Base-by-base conservation (phyloP, 352 stramenopile species). In the Vaucheria bursata region DNA sequence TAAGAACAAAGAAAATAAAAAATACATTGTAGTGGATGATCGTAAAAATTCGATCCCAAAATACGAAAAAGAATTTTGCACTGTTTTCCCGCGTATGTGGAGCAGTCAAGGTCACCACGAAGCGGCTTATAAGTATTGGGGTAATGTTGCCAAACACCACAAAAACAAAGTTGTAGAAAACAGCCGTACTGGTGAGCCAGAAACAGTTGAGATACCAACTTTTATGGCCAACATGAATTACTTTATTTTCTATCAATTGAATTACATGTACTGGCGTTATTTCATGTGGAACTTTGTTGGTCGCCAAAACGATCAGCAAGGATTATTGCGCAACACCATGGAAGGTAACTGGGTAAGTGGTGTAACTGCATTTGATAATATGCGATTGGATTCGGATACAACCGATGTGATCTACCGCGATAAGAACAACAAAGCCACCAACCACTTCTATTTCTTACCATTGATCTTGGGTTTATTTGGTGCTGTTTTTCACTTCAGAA, bases 41-140 rank as follows among this genome's bases (percentile, higher is more conserved):
- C 18, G 25, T 18, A 59, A 59, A 59, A 59, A 59, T 59, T 59
- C 45, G 25, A 59, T 59, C 45, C 45, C 45, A 18, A 59, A 59
- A 59, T 59, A 59, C 25, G 45, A 59, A 18, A 59, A 59, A 59
- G 45, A 59, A 18, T 59, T 59, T 59, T 59, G 45, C 45, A 59
- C 45, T 59, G 25, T 59, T 59, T 59, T 59, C 25, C 45, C 45
- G 45, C 45, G 45, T 59, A 59, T 59, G 45, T 59, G 25, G 12
- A 59, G 45, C 25, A 59, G 25, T 25, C n/a, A n/a, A 59, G 45
- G 12, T 25, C 18, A 25, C 25, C 45, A 59, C 45, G 45, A 18
- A 59, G 45, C 45, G 45, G 45, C 12, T 59, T 59, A 59, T 25
- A 59, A 59, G 25, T 59, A 59, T 59, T 59, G 45, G 45, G 45